Percentiles rank a stretch among this genome's conserved stretches.
Conservation (phyloP, 371 early-diverging fungal species). For the Circinella minor region DNA sequence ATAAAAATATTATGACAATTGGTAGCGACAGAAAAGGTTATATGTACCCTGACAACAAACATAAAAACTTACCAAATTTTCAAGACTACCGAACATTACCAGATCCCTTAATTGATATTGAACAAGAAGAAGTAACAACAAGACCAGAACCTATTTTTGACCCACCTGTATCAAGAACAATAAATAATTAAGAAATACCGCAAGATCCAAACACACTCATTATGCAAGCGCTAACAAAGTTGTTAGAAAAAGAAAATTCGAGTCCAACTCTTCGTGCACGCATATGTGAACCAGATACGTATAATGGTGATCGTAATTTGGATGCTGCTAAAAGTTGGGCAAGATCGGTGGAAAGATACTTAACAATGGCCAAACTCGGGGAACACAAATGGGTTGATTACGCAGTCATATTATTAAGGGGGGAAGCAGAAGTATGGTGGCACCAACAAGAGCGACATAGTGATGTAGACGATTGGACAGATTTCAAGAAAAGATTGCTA, state of each 20-base stretch:
- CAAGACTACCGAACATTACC: too few species aligned
- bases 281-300: neutral
- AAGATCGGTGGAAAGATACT: neutral
- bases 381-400: neutral
- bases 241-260: neutral
- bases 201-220: too few species aligned
- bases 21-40: too few species aligned
- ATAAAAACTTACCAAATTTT: too few species aligned
- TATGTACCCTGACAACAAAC: too few species aligned
- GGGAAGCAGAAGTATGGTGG: neutral
- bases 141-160: too few species aligned
- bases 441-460: neutral
- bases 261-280: neutral
- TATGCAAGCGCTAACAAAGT: neutral
- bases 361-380: neutral
- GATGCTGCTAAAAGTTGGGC: conserved; percentile 1
- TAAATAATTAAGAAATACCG: too few species aligned
- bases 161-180: too few species aligned
- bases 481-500: neutral
- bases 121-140: too few species aligned
- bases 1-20: too few species aligned
- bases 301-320: neutral
- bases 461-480: neutral
- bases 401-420: neutral
- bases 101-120: too few species aligned